A percentile compares a stretch with the other conserved stretches of the same genome.
These are phyloP conservation scores for Botryotinia narcissicola DNA, from an alignment of 2,329 filamentous ascomycete genomes.

Conservation along the genomic window DNA sequence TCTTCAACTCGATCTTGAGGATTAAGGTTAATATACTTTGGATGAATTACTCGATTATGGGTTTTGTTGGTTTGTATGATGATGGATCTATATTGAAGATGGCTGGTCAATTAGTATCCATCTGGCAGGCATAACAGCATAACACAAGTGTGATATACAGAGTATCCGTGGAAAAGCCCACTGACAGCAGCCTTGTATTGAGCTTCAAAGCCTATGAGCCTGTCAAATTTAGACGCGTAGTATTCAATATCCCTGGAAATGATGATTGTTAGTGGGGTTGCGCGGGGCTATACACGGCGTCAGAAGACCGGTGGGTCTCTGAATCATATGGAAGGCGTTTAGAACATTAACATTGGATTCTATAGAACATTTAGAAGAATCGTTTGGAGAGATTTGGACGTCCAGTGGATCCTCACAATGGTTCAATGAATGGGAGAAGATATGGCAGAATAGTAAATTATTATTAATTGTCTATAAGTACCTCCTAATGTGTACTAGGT, in stretches of 20 bases:
- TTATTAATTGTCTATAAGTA: constrained; percentile 12
- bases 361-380: neutral
- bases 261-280: constrained; percentile 9
- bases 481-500: neutral
- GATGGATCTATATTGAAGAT: neutral
- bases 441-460: neutral
- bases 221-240: constrained; percentile 17
- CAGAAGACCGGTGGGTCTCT: constrained; percentile 12
- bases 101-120: neutral
- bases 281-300: constrained; percentile 14
- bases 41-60: neutral
- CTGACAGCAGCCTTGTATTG: neutral
- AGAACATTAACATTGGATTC: neutral
- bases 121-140: neutral
- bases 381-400: neutral
- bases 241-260: constrained; percentile 8
- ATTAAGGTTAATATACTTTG: neutral
- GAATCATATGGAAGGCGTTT: constrained; percentile 10
- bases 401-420: neutral
- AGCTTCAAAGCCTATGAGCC: neutral
- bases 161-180: neutral
- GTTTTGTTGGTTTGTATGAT: neutral
- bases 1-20: constrained; percentile 1
- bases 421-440: neutral
- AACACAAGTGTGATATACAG: neutral